Evolutionary conservation across 352 stramenopile genomes (phyloP), one percentile per base, ranked within the genome.

Genomic region (Phytopythium chamaehyphon): DNA sequence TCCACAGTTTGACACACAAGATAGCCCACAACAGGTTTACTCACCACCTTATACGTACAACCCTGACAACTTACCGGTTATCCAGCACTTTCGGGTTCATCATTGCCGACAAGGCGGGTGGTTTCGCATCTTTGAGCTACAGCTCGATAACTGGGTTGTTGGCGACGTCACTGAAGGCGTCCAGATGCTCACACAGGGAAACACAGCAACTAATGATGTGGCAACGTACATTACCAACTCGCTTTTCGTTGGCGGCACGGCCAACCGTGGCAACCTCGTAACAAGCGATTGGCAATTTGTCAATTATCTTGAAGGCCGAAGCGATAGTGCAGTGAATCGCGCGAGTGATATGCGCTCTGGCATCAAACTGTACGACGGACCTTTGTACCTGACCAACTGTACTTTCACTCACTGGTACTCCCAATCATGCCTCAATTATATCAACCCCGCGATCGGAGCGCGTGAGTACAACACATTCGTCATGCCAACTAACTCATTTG

Each of bases 251-350:
- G 67, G 67, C 6, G 56, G 60, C 47, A 66, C 67, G 4, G 37
- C 51, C 6, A 77, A 77, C 51, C 63, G 64, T n/a, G 67, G 67
- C n/a, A 77, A 73, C 51, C 42, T 71, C 2, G 56, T 73, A 8
- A 16, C 16, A 23, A 69, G 46, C 18, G 44, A 33, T 12, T 77
- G 61, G 57, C 67, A 77, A 50, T 61, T 50, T 15, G 43, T 73
- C 35, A 73, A 73, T 54, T 77, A 57, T 46, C 43, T 77, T 8
- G 67, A 77, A 36, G 56, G 61, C 40, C 63, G 64, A 6, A 69
- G 60, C 2, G 63, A 77, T 21, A 73, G 67, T 24, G 61, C 63
- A 0, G 38, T 77, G 0, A 49, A 71, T 28, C 57, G 66, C 15
- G 31, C 53, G 16, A 56, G 66, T 19, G 50, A 66, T 45, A 56